Percentiles rank a stretch among this genome's conserved stretches.
Conservation (phyloP, 768 basidiomycete species). For the Rhodocollybia butyracea region DNA sequence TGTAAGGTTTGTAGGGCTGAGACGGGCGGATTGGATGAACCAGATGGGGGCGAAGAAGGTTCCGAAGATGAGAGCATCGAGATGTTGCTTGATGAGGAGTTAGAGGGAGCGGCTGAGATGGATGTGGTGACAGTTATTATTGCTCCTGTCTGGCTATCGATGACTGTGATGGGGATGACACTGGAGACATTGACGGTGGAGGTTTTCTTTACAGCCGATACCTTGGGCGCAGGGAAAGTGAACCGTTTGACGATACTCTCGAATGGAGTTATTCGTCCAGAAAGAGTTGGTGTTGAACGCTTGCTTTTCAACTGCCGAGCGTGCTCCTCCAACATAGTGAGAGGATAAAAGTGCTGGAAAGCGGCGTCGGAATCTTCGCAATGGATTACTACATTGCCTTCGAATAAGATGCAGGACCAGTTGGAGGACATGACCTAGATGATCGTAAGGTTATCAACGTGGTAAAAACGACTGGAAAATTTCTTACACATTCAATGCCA, state of each 20-base stretch:
- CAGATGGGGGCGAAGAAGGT: background rate
- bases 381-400: conserved; percentile 68
- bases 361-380: conserved; percentile 67
- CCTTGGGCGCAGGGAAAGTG: conserved; percentile 35
- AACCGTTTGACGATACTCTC: conserved; percentile 51
- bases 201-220: background rate
- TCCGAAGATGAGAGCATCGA: background rate
- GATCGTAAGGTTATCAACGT: background rate
- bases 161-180: background rate
- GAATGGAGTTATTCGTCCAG: conserved; percentile 35
- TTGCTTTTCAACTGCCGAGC: conserved; percentile 18
- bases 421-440: conserved; percentile 61
- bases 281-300: background rate
- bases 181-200: background rate
- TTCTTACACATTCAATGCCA: conserved; percentile 65
- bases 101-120: background rate
- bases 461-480: background rate
- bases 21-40: background rate
- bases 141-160: background rate
- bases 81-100: conserved; percentile 9
- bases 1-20: background rate
- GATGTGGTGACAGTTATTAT: conserved; percentile 3
- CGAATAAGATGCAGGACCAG: conserved; percentile 73
- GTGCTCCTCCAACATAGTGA: conserved; percentile 36
- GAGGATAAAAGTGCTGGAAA: conserved; percentile 68